Evolutionary conservation across 805 yeast species (phyloP).

Genomic region (Wickerhamiella hasegawae): DNA sequence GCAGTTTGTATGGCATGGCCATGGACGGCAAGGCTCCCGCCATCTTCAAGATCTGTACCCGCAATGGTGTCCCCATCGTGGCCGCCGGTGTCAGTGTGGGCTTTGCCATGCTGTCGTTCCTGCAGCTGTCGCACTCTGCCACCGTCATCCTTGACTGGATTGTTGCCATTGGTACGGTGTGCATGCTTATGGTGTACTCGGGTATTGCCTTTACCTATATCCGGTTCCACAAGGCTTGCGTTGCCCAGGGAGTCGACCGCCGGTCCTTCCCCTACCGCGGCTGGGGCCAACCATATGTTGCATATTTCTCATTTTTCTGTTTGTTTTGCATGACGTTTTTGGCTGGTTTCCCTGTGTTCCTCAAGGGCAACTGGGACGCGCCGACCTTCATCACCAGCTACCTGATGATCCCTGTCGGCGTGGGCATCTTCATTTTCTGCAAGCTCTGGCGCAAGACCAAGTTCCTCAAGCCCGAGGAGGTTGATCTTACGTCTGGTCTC

Average conservation of each 20-base stretch:
- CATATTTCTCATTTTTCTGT: slow-evolving; percentile 32
- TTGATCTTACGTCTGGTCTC: slow-evolving; percentile 39
- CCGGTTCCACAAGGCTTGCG: slow-evolving; percentile 44
- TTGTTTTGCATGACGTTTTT: slow-evolving; percentile 37
- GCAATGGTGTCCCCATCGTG: slow-evolving; percentile 53
- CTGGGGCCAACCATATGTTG: slow-evolving; percentile 45
- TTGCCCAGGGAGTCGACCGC: slow-evolving; percentile 36
- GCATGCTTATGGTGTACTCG: slow-evolving; percentile 47
- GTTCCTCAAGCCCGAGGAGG: slow-evolving; percentile 29
- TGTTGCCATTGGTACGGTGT: slow-evolving; percentile 52
- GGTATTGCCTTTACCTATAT: slow-evolving; percentile 42
- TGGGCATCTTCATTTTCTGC: slow-evolving; percentile 35
- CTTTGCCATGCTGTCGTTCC: slow-evolving; percentile 51
- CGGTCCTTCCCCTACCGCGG: slow-evolving; percentile 33
- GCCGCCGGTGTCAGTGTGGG: slow-evolving; percentile 31
- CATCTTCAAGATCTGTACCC: slow-evolving; percentile 43
- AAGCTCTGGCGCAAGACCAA: slow-evolving; percentile 35
- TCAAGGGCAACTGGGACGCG: slow-evolving; percentile 48
- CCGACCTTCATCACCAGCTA: slow-evolving; percentile 53
- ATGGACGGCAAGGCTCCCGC: slow-evolving; percentile 59
- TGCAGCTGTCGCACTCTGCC: slow-evolving; percentile 45
- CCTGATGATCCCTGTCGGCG: slow-evolving; percentile 47
- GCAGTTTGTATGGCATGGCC: slow-evolving; percentile 55
- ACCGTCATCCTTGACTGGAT: slow-evolving; percentile 57
- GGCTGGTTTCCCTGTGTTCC: slow-evolving; percentile 56